phyloP scores from a whole-genome alignment of 805 yeast genomes.

The Candida rishiriensis region DNA sequence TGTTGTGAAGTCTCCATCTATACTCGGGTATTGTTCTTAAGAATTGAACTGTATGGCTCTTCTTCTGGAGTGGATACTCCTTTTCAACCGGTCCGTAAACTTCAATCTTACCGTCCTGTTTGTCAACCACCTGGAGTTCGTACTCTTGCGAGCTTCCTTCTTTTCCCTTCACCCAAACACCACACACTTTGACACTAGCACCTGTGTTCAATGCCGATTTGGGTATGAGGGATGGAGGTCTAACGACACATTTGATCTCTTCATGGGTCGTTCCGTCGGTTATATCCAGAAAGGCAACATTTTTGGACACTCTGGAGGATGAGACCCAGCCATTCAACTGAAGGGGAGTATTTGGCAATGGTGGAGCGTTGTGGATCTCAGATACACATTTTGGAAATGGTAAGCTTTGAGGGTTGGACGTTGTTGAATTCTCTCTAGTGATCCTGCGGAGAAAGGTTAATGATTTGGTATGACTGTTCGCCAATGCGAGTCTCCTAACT shows the following conservation, averaged over 20 bases:
- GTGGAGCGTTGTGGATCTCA: constrained; percentile 32
- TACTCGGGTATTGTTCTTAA: constrained; percentile 71
- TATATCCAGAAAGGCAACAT: constrained; percentile 73
- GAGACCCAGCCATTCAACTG: constrained; percentile 70
- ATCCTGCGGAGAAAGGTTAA: background rate
- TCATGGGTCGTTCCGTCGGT: constrained; percentile 67
- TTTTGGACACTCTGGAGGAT: constrained; percentile 67
- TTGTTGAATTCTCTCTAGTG: background rate
- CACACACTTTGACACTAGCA: constrained; percentile 24
- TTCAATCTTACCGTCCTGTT: constrained; percentile 31
- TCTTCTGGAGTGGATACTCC: constrained; percentile 80
- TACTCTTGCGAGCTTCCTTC: constrained; percentile 41
- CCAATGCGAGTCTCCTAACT: too few relatives aligned
- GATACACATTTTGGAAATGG: constrained; percentile 22
- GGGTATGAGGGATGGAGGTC: constrained; percentile 32
- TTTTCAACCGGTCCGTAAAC: constrained; percentile 60
- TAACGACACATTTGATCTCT: constrained; percentile 53
- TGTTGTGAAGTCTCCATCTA: constrained; percentile 67
- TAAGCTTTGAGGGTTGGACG: background rate
- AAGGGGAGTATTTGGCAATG: constrained; percentile 32
- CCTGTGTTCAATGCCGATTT: constrained; percentile 34
- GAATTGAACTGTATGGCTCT: constrained; percentile 59
- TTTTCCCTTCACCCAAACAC: constrained; percentile 38
- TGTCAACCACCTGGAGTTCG: constrained; percentile 41
- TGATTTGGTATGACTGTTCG: too few relatives aligned